Conservation (phyloP, 371 early-diverging fungal genomes). For the Massospora cicadina region DNA sequence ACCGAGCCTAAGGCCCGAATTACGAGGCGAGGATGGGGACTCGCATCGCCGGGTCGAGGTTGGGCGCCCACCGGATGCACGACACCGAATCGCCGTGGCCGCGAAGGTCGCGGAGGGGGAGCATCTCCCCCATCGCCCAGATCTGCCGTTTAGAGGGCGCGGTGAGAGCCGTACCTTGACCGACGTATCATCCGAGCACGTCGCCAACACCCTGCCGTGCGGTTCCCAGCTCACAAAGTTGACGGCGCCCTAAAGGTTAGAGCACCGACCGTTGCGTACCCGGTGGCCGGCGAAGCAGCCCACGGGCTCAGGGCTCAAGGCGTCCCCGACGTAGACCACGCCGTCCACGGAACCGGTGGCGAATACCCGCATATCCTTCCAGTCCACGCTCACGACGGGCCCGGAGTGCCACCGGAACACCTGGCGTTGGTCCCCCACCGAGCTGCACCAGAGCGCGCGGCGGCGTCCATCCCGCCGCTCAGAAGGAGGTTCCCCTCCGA, state of each 20-base stretch:
- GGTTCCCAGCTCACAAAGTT: conserved; percentile 83
- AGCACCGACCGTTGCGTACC: conserved; percentile 11
- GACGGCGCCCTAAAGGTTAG: conserved; percentile 39
- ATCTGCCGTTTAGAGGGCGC: conserved; percentile 4
- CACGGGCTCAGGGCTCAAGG: conserved; percentile 43
- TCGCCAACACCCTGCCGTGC: conserved; percentile 58
- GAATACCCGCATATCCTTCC: conserved; percentile 81
- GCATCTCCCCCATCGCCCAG: conserved; percentile 23
- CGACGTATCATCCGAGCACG: conserved; percentile 81
- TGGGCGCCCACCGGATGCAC: conserved; percentile 53
- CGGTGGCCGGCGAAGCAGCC: conserved; percentile 57
- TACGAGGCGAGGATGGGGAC: conserved; percentile 16
- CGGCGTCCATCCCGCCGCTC: conserved; percentile 64
- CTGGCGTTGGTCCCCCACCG: conserved; percentile 54
- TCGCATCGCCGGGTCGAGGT: conserved; percentile 9
- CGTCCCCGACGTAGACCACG: conserved; percentile 58
- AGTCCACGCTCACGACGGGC: conserved; percentile 75
- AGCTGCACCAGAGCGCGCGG: conserved; percentile 74
- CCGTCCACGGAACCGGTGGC: conserved; percentile 79
- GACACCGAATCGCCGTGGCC: conserved; percentile 67
- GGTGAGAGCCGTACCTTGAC: conserved; percentile 41
- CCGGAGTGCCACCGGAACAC: conserved; percentile 59
- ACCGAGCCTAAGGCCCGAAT: conserved; percentile 9
- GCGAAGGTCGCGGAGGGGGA: conserved; percentile 32
- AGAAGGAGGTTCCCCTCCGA: conserved; percentile 51